Percentiles rank a stretch among this genome's conserved stretches.
Conservation (phyloP, 2,329 filamentous ascomycete genomes). For the Graphiopsis chlorocephala region DNA sequence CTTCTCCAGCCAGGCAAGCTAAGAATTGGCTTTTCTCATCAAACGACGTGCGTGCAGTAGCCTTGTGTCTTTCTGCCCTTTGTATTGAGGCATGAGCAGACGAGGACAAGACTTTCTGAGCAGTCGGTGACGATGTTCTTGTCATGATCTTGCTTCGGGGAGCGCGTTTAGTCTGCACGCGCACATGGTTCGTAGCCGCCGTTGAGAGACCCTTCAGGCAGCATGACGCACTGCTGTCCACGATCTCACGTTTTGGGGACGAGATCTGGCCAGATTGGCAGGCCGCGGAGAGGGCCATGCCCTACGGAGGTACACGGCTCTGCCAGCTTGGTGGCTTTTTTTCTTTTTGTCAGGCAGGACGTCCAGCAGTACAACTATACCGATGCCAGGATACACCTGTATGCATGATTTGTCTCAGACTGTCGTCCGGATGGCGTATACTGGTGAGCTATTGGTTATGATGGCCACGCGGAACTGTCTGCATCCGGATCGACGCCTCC, state of each 20-base stretch:
- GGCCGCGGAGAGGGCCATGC: constrained; percentile 1
- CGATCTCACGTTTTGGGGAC: background rate
- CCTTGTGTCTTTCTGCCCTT: background rate
- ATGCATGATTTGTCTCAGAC: background rate
- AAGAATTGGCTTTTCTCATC: constrained; percentile 3
- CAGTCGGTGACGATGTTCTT: background rate
- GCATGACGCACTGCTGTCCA: background rate
- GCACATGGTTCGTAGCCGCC: constrained; percentile 3
- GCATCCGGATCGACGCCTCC: background rate
- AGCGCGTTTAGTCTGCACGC: constrained; percentile 6
- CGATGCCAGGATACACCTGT: background rate
- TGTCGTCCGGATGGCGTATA: background rate
- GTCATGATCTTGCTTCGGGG: background rate
- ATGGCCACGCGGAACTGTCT: background rate
- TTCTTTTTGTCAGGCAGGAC: background rate
- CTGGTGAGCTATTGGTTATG: background rate
- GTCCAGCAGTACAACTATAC: background rate
- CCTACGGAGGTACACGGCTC: constrained; percentile 1
- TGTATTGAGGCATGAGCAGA: background rate
- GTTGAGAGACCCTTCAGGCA: constrained; percentile 5
- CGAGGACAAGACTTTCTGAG: background rate
- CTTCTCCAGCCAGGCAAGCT: background rate
- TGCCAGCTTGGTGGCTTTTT: background rate
- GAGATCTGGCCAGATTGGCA: background rate
- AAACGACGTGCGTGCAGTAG: background rate